A percentile compares a stretch with the other conserved stretches of the same genome.
Evolutionary conservation across 2,329 filamentous ascomycete species (phyloP).

Genomic region (Zymoseptoria brevis): DNA sequence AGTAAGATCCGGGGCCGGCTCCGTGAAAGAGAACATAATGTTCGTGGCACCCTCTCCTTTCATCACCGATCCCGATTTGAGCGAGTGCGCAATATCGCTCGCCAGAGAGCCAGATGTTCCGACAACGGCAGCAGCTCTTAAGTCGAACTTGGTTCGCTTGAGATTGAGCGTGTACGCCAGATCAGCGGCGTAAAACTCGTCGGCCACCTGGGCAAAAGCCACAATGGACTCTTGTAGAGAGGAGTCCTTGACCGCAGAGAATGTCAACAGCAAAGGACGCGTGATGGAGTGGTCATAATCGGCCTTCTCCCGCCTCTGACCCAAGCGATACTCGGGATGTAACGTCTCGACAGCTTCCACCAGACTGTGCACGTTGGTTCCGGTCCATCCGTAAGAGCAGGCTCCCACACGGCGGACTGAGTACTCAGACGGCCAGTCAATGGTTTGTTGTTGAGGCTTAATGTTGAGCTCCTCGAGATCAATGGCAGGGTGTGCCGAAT

Average conservation of each 20-base stretch:
- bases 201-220: neutral
- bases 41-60: neutral
- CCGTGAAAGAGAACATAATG: neutral
- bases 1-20: neutral
- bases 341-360: neutral
- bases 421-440: neutral
- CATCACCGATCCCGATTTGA: neutral
- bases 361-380: neutral
- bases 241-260: neutral
- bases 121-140: neutral
- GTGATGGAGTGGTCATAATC: neutral
- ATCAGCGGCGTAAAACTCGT: neutral
- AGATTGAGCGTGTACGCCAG: neutral
- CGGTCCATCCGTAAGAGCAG: neutral
- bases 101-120: neutral
- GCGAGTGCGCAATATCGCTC: neutral
- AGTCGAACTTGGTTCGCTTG: neutral
- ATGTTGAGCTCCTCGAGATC: neutral
- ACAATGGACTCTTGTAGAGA: neutral
- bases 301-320: neutral
- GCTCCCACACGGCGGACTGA: neutral
- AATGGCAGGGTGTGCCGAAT: neutral
- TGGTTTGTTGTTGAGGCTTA: neutral
- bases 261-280: neutral
- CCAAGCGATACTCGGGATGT: neutral